Evolutionary conservation across 805 yeast genomes (phyloP), one percentile per base, ranked within the genome.

Genomic region (Ogataea paraovalis): DNA sequence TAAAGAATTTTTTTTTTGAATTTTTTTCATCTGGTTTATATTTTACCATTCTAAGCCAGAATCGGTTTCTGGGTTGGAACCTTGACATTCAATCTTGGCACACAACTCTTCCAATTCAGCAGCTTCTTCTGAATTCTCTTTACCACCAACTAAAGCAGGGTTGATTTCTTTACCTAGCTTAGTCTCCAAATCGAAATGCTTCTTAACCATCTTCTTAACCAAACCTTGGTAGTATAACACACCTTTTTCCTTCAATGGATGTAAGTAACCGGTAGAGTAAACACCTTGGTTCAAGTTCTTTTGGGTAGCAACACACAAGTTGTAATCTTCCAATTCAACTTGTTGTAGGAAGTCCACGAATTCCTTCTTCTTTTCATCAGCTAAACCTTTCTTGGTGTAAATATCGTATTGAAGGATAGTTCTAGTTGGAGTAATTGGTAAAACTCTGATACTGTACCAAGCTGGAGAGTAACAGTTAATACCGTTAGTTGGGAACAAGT

Each of bases 391-490:
- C 67, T 80, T 79, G 48, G 83, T 75, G 65, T 73, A 80, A 48
- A 80, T 76, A 58, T 80, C 85, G 56, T 80, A 80, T 57, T 79
- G 83, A 57, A 80, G 69, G 33, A 80, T 67, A 10, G 85, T 80
- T 59, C 73, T 78, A 30, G 71, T 69, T 19, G 83, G 78, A 32
- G 74, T 58, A 18, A 76, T 62, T 28, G 85, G 85, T 49, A 79
- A 66, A 3, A 80, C 84, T 56, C 84, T 69, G 53, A 80, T 79
- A 8, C 82, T 73, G 62, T 80, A 80, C 81, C 83, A 80, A 9
- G 84, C 84, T 55, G 85, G 84, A 0, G 84, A 79, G 58, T 80
- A 80, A 57, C 85, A 80, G 64, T 80, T 80, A 60, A 80, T 63
- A 40, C 85, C 85, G 59, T 78, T 78, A 42, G 73, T 76, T 47